Evolutionary conservation across 2,329 filamentous ascomycete genomes (phyloP), one percentile per base, ranked within the genome.

Genomic region (Arthrobotrys sinensis): DNA sequence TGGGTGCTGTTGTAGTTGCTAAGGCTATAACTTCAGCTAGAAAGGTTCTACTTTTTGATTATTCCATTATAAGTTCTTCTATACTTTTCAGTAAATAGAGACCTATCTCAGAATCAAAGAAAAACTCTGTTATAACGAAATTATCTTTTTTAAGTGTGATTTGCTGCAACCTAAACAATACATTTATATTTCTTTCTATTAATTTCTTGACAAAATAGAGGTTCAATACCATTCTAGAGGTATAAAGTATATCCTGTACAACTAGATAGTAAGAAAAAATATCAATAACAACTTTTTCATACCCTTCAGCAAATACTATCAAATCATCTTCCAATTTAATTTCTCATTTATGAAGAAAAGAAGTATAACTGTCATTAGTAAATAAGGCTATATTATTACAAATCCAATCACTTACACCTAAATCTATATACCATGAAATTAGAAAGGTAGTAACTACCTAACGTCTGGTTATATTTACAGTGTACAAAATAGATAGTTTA

Each of bases 81-180:
- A n/a, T n/a, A n/a, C n/a, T n/a, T n/a, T n/a, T 34, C 16, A 67
- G 19, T 57, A 67, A 1, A n/a, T 34, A 55, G 10, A 55, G 28
- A n/a, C 24, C 32, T n/a, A n/a, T n/a, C n/a, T n/a, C n/a, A n/a
- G n/a, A n/a, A n/a, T n/a, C n/a, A n/a, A n/a, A n/a, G n/a, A n/a
- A n/a, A n/a, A n/a, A n/a, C n/a, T n/a, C n/a, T n/a, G n/a, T n/a
- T n/a, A 55, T 55, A 3, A 55, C 14, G 4, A 28, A 57, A 67
- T 67, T 34, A 4, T 11, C 10, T 24, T 24, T 21, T 48, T 24
- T 48, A 48, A 48, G 3, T 11, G 10, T 11, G 19, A 48, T 24
- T 24, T 48, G 1, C 1, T 48, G 10, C 6, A 11, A 5, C 10
- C 10, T 24, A 24, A 48, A 48, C 16, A 7, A 14, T 48, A 48